phyloP scores from a whole-genome alignment of 2,329 filamentous ascomycete species.

The Diaporthe australafricana region DNA sequence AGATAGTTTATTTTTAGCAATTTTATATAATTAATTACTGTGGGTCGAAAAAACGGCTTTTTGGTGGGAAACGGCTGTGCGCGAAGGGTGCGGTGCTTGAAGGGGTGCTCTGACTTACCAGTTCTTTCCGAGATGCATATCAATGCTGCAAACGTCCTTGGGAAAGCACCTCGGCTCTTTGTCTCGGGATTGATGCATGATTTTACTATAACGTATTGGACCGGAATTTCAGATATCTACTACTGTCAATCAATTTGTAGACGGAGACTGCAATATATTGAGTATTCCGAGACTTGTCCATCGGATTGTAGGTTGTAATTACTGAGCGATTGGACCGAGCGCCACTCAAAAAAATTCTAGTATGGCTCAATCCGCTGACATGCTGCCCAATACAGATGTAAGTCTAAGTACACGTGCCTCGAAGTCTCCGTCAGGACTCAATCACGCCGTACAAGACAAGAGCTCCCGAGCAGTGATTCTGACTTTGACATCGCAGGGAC shows the following conservation, averaged over 20 bases:
- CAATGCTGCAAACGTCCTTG: neutral
- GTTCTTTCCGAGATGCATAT: too few species aligned
- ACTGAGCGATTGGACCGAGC: neutral
- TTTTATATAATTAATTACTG: too few species aligned
- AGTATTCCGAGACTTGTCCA: too few species aligned
- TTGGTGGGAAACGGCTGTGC: too few species aligned
- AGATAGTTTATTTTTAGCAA: too few species aligned
- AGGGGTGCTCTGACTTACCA: too few species aligned
- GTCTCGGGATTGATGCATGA: neutral
- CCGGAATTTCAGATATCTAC: too few species aligned
- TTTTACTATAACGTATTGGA: neutral
- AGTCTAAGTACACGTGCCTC: neutral
- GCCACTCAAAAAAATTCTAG: neutral
- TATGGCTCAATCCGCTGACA: too few species aligned
- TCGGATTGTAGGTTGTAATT: fast-evolving
- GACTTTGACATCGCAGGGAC: neutral
- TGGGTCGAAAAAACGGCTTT: too few species aligned
- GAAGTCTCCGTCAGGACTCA: too few species aligned
- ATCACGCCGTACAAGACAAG: neutral
- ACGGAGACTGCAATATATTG: neutral
- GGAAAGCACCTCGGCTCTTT: neutral
- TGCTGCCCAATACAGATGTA: neutral
- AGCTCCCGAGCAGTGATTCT: neutral
- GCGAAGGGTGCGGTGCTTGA: too few species aligned
- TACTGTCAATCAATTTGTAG: neutral